Percentiles rank a stretch among this genome's conserved stretches.
These are phyloP conservation scores for Phlyctochytrium planicorne DNA, from an alignment of 192 early-diverging fungal genomes.

Conservation along the genomic window DNA sequence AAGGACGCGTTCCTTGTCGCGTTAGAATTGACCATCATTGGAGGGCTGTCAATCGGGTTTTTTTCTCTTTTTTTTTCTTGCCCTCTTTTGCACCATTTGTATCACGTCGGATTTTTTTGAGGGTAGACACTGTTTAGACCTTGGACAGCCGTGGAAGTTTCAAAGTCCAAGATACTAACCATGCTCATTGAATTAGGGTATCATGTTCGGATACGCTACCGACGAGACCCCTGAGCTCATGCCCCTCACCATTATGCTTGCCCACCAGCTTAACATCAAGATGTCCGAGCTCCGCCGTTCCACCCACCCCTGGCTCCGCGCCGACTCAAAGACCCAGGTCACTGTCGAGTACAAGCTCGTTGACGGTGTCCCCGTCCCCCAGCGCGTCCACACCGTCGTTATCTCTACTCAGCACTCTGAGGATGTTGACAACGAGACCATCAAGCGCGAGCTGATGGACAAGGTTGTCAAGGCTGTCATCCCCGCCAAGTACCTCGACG, in stretches of 20 bases:
- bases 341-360: slow-evolving; percentile 98
- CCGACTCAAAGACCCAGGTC: slow-evolving; percentile 99
- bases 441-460: slow-evolving; percentile 86
- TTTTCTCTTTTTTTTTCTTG: slow-evolving; percentile 12
- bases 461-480: slow-evolving; percentile 92
- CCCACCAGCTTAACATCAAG: slow-evolving; percentile 97
- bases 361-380: slow-evolving; percentile 89
- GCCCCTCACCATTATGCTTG: slow-evolving; percentile 91
- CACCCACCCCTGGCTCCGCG: slow-evolving; percentile 85
- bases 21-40: slow-evolving; percentile 67
- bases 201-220: slow-evolving; percentile 88
- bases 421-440: slow-evolving; percentile 80
- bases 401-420: slow-evolving; percentile 96
- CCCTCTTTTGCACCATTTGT: not conserved
- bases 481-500: slow-evolving; percentile 84
- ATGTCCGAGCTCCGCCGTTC: slow-evolving; percentile 94
- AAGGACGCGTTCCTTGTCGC: too few species aligned
- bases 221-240: slow-evolving; percentile 99
- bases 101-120: too few species aligned
- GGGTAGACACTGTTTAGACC: too few species aligned
- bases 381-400: slow-evolving; percentile 96
- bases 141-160: too few species aligned
- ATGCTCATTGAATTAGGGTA: too few species aligned
- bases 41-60: not conserved
- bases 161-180: too few species aligned